phyloP scores from a whole-genome alignment of 495 filamentous ascomycete species.

The Xylaria scruposa region DNA sequence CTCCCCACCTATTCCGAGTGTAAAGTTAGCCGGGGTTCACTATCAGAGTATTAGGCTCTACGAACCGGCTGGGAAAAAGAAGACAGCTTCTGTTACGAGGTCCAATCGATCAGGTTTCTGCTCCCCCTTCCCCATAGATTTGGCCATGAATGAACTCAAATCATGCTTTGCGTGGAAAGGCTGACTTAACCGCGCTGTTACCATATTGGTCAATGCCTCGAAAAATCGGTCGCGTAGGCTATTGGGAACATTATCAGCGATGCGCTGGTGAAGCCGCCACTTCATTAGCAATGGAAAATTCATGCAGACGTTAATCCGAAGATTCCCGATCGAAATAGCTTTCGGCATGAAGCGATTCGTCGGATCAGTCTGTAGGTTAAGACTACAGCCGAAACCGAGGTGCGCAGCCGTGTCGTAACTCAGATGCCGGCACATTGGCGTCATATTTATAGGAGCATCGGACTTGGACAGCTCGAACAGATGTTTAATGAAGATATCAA shows the following conservation, averaged over 20 bases:
- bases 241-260: background rate
- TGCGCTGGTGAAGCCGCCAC: background rate
- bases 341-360: background rate
- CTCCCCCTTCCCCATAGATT: constrained; percentile 43
- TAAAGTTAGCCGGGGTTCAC: background rate
- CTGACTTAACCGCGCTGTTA: constrained; percentile 20
- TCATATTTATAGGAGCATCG: constrained; percentile 1
- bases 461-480: background rate
- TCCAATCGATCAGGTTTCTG: constrained; percentile 15
- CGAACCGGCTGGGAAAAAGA: constrained; percentile 31
- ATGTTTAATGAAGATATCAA: background rate
- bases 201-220: background rate
- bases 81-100: constrained; percentile 28
- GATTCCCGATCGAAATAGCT: background rate
- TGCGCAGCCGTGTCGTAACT: constrained; percentile 7
- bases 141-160: constrained; percentile 42
- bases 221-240: background rate
- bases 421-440: background rate
- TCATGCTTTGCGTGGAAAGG: constrained; percentile 27
- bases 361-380: constrained; percentile 6
- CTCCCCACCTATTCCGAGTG: background rate
- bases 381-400: constrained; percentile 16
- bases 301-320: constrained; percentile 5
- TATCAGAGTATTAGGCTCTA: background rate
- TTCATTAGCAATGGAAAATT: constrained; percentile 1